Evolutionary conservation across 1,284 basidiomycete genomes (phyloP).

Genomic region (Schizophyllum commune): DNA sequence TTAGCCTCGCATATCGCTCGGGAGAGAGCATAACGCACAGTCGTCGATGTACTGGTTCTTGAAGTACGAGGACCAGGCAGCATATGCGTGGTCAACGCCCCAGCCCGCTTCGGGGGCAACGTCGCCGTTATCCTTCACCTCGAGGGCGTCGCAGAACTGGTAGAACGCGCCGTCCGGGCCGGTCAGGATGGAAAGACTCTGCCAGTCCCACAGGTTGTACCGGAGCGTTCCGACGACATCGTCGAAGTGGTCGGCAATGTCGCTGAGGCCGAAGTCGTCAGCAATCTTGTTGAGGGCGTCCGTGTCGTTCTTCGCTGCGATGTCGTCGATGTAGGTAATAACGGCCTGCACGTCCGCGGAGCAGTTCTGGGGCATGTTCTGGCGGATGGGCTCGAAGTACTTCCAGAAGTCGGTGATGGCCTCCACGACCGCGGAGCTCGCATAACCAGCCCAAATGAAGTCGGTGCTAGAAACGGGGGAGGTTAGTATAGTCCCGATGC

Average conservation of each 20-base stretch:
- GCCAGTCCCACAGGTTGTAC: constrained; percentile 57
- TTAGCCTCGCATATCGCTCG: constrained; percentile 31
- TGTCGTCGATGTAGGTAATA: constrained; percentile 38
- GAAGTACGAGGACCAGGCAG: constrained; percentile 54
- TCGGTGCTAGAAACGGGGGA: constrained; percentile 20
- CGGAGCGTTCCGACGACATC: constrained; percentile 27
- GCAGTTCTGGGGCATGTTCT: constrained; percentile 48
- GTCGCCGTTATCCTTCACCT: constrained; percentile 49
- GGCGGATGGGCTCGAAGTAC: constrained; percentile 45
- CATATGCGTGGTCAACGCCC: constrained; percentile 53
- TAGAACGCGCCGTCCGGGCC: constrained; percentile 46
- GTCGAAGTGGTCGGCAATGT: constrained; percentile 35
- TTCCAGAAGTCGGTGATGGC: constrained; percentile 34
- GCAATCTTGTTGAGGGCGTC: constrained; percentile 43
- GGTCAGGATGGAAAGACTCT: constrained; percentile 40
- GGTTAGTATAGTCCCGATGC: neutral
- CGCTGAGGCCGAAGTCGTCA: constrained; percentile 46
- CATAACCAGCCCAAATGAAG: constrained; percentile 44
- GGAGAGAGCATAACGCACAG: constrained; percentile 23
- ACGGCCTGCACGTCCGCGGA: constrained; percentile 44
- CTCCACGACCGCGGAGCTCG: constrained; percentile 44
- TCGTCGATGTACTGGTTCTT: constrained; percentile 28
- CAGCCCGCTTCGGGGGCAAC: constrained; percentile 47
- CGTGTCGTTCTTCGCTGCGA: constrained; percentile 34
- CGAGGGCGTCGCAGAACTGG: constrained; percentile 63